Conservation (phyloP, 2,329 filamentous ascomycete species). For the Phoma sp. region DNA sequence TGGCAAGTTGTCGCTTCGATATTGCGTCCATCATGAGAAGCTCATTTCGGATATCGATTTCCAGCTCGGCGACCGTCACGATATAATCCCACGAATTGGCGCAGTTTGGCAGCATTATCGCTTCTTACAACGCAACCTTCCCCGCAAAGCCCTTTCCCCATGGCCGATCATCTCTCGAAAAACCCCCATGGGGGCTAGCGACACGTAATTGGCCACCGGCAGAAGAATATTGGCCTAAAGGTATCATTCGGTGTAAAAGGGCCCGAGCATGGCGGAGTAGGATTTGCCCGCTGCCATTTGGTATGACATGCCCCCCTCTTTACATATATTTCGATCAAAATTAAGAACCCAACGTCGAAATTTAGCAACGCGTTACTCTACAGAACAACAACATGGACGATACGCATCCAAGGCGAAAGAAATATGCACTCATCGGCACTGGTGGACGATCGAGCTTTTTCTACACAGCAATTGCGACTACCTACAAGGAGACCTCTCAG, state of each 20-base stretch:
- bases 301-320: conserved; percentile 5
- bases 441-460: conserved; percentile 67
- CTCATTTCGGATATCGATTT: no score
- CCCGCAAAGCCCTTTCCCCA: neutral
- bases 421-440: conserved; percentile 64
- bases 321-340: conserved; percentile 15
- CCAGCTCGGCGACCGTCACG: neutral
- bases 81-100: neutral
- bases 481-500: conserved; percentile 58
- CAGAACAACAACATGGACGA: conserved; percentile 17
- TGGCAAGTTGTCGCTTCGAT: no score
- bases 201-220: neutral
- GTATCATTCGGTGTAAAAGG: neutral
- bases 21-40: no score
- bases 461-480: conserved; percentile 63
- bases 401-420: conserved; percentile 21
- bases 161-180: neutral
- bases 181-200: neutral
- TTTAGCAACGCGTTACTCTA: neutral
- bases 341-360: neutral
- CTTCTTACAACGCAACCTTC: neutral
- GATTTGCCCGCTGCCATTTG: conserved; percentile 16
- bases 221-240: neutral
- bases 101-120: neutral
- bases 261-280: conserved; percentile 18